Percentiles rank a stretch among this genome's conserved stretches.
Evolutionary conservation across 2,329 filamentous ascomycete species (phyloP).

Genomic region (Emmonsia crescens): DNA sequence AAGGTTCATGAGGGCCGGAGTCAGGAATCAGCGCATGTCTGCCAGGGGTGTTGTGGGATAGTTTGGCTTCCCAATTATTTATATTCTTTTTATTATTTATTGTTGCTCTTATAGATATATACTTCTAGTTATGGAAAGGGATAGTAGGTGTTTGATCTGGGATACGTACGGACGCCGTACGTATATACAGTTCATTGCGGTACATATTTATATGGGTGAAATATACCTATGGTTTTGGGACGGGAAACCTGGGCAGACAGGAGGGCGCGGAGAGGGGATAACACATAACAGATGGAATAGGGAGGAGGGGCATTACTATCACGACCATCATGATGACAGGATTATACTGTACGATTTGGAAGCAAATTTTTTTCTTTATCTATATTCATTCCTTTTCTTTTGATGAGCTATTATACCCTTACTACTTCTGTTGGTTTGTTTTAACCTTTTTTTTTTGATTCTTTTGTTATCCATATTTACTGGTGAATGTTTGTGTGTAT

Average conservation of each 20-base stretch:
- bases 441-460: neutral
- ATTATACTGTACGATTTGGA: constrained; percentile 1
- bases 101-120: neutral
- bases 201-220: neutral
- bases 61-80: neutral
- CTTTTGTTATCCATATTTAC: neutral
- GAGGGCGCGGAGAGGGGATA: neutral
- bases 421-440: neutral
- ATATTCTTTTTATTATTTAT: neutral
- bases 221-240: neutral
- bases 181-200: neutral
- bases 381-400: neutral
- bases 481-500: neutral
- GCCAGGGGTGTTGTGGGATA: neutral
- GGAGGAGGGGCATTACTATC: neutral
- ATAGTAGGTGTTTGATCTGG: neutral
- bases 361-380: neutral
- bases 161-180: neutral
- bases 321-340: neutral
- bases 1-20: constrained; percentile 10
- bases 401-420: neutral
- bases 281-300: neutral
- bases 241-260: neutral
- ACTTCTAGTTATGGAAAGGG: neutral
- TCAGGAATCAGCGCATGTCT: neutral